Evolutionary conservation across 2,329 filamentous ascomycete species (phyloP).

Genomic region (Aureobasidium sp.): DNA sequence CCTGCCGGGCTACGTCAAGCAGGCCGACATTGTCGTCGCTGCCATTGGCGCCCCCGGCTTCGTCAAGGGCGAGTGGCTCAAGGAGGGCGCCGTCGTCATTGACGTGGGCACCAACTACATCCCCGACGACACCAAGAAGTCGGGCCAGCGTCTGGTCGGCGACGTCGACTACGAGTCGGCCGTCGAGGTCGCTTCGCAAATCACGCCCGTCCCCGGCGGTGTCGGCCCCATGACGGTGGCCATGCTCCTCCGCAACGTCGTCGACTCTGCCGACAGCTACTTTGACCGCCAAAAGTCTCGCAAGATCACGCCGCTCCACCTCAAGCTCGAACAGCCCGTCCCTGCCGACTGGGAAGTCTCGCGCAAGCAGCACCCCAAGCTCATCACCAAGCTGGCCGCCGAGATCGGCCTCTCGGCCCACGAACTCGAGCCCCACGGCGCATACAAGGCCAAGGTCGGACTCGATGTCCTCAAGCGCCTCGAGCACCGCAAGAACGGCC

Average conservation of each 20-base stretch:
- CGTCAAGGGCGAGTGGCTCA: slow-evolving; percentile 92
- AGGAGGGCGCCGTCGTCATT: slow-evolving; percentile 89
- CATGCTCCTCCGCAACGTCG: slow-evolving; percentile 94
- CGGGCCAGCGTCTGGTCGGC: slow-evolving; percentile 83
- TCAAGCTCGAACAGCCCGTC: slow-evolving; percentile 72
- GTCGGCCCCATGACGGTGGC: slow-evolving; percentile 98
- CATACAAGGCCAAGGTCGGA: slow-evolving; percentile 94
- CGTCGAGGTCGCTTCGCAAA: slow-evolving; percentile 76
- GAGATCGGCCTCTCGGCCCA: slow-evolving; percentile 84
- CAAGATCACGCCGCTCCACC: slow-evolving; percentile 71
- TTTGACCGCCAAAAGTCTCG: slow-evolving; percentile 78
- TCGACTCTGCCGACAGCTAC: slow-evolving; percentile 73
- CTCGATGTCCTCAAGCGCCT: slow-evolving; percentile 75
- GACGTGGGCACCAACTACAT: slow-evolving; percentile 98
- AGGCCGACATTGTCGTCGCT: slow-evolving; percentile 82
- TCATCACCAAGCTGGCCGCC: slow-evolving; percentile 73
- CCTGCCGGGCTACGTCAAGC: slow-evolving; percentile 66
- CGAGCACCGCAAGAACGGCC: slow-evolving; percentile 78
- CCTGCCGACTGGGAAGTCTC: slow-evolving; percentile 96
- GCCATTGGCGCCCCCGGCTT: slow-evolving; percentile 84
- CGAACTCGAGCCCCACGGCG: slow-evolving; percentile 89
- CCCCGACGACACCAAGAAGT: slow-evolving; percentile 81
- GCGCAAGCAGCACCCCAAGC: slow-evolving; percentile 82
- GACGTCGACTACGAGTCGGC: slow-evolving; percentile 91
- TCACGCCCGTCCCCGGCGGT: slow-evolving; percentile 93